Conservation (phyloP, 2,329 filamentous ascomycete genomes). For the Sporothrix mexicana region DNA sequence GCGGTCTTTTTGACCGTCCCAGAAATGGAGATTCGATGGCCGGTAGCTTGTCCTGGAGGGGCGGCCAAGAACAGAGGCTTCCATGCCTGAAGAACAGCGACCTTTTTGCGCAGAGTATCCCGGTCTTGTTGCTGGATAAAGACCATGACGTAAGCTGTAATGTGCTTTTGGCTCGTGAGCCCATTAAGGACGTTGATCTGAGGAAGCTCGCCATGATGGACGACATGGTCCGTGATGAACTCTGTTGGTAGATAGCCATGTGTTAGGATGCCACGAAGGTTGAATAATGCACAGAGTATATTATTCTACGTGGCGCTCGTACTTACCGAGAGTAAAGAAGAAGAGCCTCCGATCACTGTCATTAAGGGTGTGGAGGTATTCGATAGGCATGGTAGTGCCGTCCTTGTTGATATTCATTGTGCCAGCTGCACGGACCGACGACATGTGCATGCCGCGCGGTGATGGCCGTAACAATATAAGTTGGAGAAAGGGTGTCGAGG, state of each 20-base stretch:
- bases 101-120: neutral
- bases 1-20: neutral
- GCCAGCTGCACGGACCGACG: neutral
- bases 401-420: constrained; percentile 18
- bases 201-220: neutral
- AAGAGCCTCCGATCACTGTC: constrained; percentile 8
- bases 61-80: constrained; percentile 25
- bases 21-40: constrained; percentile 11
- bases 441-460: too few species aligned
- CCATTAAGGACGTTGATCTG: neutral
- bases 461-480: too few species aligned
- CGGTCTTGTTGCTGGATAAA: neutral
- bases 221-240: neutral
- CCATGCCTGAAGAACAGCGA: constrained; percentile 27
- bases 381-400: neutral
- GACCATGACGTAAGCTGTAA: neutral
- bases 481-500: too few species aligned
- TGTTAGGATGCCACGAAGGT: neutral
- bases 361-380: constrained; percentile 15
- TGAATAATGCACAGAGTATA: neutral
- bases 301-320: too few species aligned
- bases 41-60: constrained; percentile 29
- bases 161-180: constrained; percentile 27
- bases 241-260: neutral
- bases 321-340: constrained; percentile 9